Percentiles rank a stretch among this genome's conserved stretches.
phyloP scores from a whole-genome alignment of 805 yeast species.

The Sporopachydermia quercuum region DNA sequence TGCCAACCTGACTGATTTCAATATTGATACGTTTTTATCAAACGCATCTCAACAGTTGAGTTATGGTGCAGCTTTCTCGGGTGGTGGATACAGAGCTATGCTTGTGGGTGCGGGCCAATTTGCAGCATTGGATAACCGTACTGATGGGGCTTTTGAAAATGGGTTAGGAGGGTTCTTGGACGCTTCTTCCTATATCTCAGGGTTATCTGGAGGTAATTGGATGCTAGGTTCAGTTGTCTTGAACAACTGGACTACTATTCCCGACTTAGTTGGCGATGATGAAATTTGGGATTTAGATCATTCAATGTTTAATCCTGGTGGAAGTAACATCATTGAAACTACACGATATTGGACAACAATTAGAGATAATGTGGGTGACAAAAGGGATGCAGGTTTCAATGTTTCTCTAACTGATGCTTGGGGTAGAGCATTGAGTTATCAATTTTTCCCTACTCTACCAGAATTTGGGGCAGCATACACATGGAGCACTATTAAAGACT shows the following conservation, averaged over 20 bases:
- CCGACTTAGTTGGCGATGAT: slow-evolving; percentile 31
- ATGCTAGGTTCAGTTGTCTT: slow-evolving; percentile 49
- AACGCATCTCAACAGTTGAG: slow-evolving; percentile 14
- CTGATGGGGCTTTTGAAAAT: slow-evolving; percentile 34
- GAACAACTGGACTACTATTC: slow-evolving; percentile 63
- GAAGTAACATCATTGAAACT: slow-evolving; percentile 38
- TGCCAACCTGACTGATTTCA: slow-evolving; percentile 32
- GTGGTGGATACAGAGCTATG: slow-evolving; percentile 91
- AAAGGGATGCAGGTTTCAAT: slow-evolving; percentile 49
- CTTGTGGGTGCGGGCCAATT: slow-evolving; percentile 72
- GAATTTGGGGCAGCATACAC: slow-evolving; percentile 52
- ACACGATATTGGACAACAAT: slow-evolving; percentile 31
- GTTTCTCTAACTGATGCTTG: slow-evolving; percentile 63
- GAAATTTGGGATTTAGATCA: slow-evolving; percentile 57
- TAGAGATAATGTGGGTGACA: slow-evolving; percentile 32
- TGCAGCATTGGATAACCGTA: slow-evolving; percentile 64
- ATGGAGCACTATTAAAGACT: slow-evolving; percentile 41
- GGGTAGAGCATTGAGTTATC: slow-evolving; percentile 65
- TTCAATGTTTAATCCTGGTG: slow-evolving; percentile 48
- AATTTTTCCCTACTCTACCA: slow-evolving; percentile 46
- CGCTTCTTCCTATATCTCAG: slow-evolving; percentile 54
- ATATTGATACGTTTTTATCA: slow-evolving; percentile 22
- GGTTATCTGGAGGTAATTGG: slow-evolving; percentile 82
- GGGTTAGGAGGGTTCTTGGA: slow-evolving; percentile 68
- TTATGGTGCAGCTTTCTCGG: slow-evolving; percentile 42